Evolutionary conservation across 345 rosid species (phyloP).

Genomic region (Euclidium syriacum): DNA sequence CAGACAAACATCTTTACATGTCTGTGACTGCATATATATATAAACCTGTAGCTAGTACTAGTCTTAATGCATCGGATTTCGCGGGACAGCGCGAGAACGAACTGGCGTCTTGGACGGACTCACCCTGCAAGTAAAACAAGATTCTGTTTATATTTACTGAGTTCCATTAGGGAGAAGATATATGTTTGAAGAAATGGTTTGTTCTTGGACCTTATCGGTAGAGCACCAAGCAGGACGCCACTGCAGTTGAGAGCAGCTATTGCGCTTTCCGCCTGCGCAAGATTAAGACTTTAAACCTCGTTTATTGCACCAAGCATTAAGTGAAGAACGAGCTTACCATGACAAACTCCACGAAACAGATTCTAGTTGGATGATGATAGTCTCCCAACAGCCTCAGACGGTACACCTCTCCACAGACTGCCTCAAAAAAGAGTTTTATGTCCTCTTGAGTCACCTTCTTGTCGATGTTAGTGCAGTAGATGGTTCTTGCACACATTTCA

Average conservation of each 20-base stretch:
- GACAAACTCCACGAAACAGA: slow-evolving; percentile 77
- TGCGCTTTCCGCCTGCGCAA: slow-evolving; percentile 88
- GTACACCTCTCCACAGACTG: slow-evolving; percentile 75
- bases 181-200: neutral
- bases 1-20: slow-evolving; percentile 30
- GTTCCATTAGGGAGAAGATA: neutral
- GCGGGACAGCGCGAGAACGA: slow-evolving; percentile 21
- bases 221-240: slow-evolving; percentile 79
- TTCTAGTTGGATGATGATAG: slow-evolving; percentile 72
- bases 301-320: neutral
- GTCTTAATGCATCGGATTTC: slow-evolving; percentile 20
- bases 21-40: slow-evolving; percentile 2
- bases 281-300: neutral
- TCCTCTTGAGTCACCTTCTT: slow-evolving; percentile 77
- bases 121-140: slow-evolving; percentile 13
- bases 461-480: slow-evolving; percentile 90
- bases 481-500: slow-evolving; percentile 89
- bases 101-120: slow-evolving; percentile 35
- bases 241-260: slow-evolving; percentile 93
- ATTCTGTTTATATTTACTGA: neutral
- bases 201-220: slow-evolving; percentile 68
- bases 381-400: slow-evolving; percentile 75
- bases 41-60: slow-evolving; percentile 8
- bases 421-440: slow-evolving; percentile 59
- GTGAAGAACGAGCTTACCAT: slow-evolving; percentile 38